A percentile compares a stretch with the other conserved stretches of the same genome.
phyloP scores from a whole-genome alignment of 306 rosid species.

The Cicer chorassanicum region DNA sequence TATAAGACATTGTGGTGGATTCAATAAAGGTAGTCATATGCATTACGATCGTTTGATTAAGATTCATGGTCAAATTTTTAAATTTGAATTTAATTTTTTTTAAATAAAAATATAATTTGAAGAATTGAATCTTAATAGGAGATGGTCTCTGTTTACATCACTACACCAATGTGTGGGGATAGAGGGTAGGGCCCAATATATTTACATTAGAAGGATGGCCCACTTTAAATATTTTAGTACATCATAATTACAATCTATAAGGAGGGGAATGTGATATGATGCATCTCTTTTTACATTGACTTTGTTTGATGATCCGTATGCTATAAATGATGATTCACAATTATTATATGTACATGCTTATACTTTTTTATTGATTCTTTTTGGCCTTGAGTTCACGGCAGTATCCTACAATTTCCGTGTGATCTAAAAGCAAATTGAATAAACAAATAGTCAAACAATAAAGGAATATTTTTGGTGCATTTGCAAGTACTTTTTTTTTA shows the following conservation, averaged over 20 bases:
- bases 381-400: slow-evolving; percentile 34
- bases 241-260: slow-evolving; percentile 54
- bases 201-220: slow-evolving; percentile 34
- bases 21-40: no score
- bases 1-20: no score
- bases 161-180: no score
- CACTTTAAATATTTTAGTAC: slow-evolving; percentile 45
- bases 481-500: no score
- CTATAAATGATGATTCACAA: slow-evolving; percentile 43
- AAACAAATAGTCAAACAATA: not conserved
- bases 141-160: no score
- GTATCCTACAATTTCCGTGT: not conserved
- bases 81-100: no score
- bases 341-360: slow-evolving; percentile 31
- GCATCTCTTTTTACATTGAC: slow-evolving; percentile 65
- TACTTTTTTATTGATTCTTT: slow-evolving; percentile 41
- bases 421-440: not conserved
- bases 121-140: no score
- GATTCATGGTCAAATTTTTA: no score
- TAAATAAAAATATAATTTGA: no score
- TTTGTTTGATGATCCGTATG: slow-evolving; percentile 42
- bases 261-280: slow-evolving; percentile 48
- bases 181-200: slow-evolving; percentile 44
- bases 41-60: no score
- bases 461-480: not conserved